Percentiles rank a stretch among this genome's conserved stretches.
Evolutionary conservation across 768 basidiomycete species (phyloP).

Genomic region (Pulveroboletus sp.): DNA sequence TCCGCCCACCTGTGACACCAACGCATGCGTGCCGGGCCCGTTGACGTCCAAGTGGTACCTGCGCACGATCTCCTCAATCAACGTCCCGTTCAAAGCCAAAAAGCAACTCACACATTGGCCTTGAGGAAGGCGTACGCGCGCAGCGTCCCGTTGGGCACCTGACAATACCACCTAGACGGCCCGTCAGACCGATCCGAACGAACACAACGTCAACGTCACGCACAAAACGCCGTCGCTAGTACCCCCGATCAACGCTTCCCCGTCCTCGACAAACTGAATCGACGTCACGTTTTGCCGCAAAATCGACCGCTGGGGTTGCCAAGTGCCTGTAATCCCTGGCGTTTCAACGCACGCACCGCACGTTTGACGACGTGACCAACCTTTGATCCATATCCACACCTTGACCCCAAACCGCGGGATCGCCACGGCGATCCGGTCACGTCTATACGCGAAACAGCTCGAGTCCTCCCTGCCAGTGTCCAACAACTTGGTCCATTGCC

Average conservation of each 20-base stretch:
- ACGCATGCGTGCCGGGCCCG: conserved; percentile 43
- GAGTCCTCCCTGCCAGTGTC: conserved; percentile 46
- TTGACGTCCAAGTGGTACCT: conserved; percentile 56
- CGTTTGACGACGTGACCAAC: conserved; percentile 28
- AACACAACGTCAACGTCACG: conserved; percentile 17
- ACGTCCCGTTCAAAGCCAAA: neutral
- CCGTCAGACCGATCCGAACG: conserved; percentile 8
- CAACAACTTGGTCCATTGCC: conserved; percentile 55
- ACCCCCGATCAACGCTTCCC: conserved; percentile 61
- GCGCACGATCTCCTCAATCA: conserved; percentile 11
- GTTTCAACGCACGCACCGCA: neutral
- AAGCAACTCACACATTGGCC: conserved; percentile 48
- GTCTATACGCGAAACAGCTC: conserved; percentile 50
- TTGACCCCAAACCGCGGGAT: conserved; percentile 57
- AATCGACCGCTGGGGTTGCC: conserved; percentile 64
- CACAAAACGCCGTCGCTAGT: conserved; percentile 69
- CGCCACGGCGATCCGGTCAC: conserved; percentile 59
- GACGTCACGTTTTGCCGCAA: conserved; percentile 60
- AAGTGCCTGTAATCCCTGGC: conserved; percentile 44
- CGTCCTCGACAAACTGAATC: conserved; percentile 60
- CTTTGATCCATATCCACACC: conserved; percentile 60
- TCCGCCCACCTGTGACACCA: conserved; percentile 52
- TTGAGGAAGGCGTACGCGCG: conserved; percentile 57
- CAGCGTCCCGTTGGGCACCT: conserved; percentile 62
- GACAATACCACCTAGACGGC: conserved; percentile 57